A percentile compares a stretch with the other conserved stretches of the same genome.
phyloP scores from a whole-genome alignment of 2,329 filamentous ascomycete species.

The Arthrobotrys musiformis region DNA sequence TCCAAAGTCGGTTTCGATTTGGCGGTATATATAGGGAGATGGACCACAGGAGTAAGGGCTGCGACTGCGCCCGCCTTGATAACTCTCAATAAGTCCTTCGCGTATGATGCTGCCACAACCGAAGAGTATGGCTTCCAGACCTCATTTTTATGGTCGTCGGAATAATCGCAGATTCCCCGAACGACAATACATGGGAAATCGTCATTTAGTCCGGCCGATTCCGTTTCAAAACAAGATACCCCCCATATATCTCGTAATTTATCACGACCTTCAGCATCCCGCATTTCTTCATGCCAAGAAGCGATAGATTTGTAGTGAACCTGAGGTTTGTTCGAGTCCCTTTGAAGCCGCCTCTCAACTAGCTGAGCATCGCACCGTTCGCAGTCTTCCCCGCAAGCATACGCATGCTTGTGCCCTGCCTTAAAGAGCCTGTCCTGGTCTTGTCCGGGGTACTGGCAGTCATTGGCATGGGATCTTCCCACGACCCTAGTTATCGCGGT shows the following conservation, averaged over 20 bases:
- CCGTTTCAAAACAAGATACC: background rate
- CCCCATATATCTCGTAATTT: background rate
- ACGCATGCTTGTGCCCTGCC: background rate
- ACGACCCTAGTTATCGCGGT: background rate
- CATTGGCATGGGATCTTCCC: background rate
- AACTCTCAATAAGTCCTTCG: background rate
- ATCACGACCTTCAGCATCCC: background rate
- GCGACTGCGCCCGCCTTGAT: background rate
- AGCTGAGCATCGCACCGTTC: background rate
- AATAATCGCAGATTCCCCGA: background rate
- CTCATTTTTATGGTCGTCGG: constrained; percentile 1
- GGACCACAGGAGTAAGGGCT: background rate
- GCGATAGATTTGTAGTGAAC: background rate
- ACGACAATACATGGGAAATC: background rate
- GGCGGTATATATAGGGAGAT: too few species aligned
- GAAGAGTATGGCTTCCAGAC: background rate
- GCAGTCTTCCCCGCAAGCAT: background rate
- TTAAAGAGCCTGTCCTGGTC: background rate
- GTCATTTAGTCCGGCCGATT: background rate
- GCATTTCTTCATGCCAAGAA: background rate
- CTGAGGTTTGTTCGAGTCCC: background rate
- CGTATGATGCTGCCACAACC: background rate
- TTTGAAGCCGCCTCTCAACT: background rate
- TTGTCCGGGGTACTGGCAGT: background rate
- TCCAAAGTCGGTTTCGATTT: background rate